A percentile compares a stretch with the other conserved stretches of the same genome.
Evolutionary conservation across 163 green algal species (phyloP).

Genomic region (Chlorella variabilis): DNA sequence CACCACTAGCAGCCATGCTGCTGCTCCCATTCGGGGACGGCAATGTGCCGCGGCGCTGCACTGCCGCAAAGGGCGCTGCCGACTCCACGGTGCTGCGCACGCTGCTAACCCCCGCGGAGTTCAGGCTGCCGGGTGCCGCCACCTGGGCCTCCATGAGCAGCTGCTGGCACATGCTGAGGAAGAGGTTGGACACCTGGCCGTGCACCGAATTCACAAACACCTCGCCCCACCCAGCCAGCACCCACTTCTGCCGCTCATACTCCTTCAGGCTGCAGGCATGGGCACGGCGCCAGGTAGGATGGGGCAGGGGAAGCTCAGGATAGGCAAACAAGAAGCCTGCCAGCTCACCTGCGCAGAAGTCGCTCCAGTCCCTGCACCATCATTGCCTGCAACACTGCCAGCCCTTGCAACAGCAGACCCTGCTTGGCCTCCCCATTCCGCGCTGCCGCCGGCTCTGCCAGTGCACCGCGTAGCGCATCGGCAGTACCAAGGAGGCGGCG

Average conservation of each 20-base stretch:
- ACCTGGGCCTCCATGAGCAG: constrained; percentile 15
- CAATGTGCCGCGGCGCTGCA: constrained; percentile 16
- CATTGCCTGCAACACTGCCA: constrained; percentile 40
- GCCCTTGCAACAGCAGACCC: constrained; percentile 2
- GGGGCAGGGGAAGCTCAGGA: neutral
- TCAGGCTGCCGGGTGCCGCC: neutral
- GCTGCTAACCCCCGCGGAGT: constrained; percentile 6
- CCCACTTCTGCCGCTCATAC: constrained; percentile 44
- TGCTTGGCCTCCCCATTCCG: neutral
- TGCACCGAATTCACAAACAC: constrained; percentile 68
- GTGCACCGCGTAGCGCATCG: constrained; percentile 3
- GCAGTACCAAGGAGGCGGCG: constrained; percentile 48
- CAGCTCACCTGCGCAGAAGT: constrained; percentile 39
- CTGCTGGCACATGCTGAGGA: constrained; percentile 58
- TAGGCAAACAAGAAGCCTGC: neutral
- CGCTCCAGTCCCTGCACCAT: constrained; percentile 53
- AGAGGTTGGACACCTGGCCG: constrained; percentile 66
- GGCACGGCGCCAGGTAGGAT: neutral
- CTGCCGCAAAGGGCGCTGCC: constrained; percentile 23
- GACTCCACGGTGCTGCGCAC: constrained; percentile 25
- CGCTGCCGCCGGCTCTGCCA: neutral
- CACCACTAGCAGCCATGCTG: neutral
- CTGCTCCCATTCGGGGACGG: neutral
- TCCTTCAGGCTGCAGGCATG: constrained; percentile 36
- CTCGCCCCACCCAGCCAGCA: constrained; percentile 65